Conservation (phyloP, 2,329 filamentous ascomycete species). For the Trichophyton simii region DNA sequence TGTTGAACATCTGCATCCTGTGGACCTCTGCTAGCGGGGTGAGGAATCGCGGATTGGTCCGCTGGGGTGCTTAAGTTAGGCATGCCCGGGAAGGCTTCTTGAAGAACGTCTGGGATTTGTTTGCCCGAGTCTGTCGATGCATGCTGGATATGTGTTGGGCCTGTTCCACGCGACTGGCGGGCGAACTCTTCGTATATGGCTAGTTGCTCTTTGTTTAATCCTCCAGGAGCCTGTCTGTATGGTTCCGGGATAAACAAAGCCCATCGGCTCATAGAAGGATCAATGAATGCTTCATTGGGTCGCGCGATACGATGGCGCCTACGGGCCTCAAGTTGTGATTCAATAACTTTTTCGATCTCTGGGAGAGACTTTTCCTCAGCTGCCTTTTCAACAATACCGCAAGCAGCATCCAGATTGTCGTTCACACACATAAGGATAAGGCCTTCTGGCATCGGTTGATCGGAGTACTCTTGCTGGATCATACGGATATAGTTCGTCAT, state of each 20-base stretch:
- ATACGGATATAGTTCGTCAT: slow-evolving; percentile 97
- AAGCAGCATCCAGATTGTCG: slow-evolving; percentile 88
- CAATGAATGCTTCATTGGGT: slow-evolving; percentile 73
- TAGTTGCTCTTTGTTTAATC: slow-evolving; percentile 82
- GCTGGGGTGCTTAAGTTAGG: slow-evolving; percentile 51
- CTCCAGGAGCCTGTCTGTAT: slow-evolving; percentile 70
- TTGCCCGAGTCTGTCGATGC: slow-evolving; percentile 47
- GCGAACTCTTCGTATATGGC: slow-evolving; percentile 96
- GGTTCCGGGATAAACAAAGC: slow-evolving; percentile 87
- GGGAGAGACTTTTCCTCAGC: slow-evolving; percentile 85
- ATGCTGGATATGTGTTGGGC: slow-evolving; percentile 42
- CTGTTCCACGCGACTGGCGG: slow-evolving; percentile 59
- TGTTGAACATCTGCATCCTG: slow-evolving; percentile 32
- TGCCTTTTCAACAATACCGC: slow-evolving; percentile 85
- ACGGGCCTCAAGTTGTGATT: slow-evolving; percentile 63
- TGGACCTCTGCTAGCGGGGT: slow-evolving; percentile 43
- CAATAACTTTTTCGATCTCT: slow-evolving; percentile 90
- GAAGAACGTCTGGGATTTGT: slow-evolving; percentile 50
- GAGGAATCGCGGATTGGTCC: slow-evolving; percentile 49
- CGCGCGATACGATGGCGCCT: slow-evolving; percentile 61
- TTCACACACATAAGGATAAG: slow-evolving; percentile 98
- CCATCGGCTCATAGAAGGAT: slow-evolving; percentile 74
- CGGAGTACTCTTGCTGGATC: slow-evolving; percentile 51
- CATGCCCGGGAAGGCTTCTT: slow-evolving; percentile 47
- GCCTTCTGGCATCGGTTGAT: slow-evolving; percentile 74